Evolutionary conservation across 2,329 filamentous ascomycete genomes (phyloP), one percentile per base, ranked within the genome.

Genomic region (Aspergillus texensis): DNA sequence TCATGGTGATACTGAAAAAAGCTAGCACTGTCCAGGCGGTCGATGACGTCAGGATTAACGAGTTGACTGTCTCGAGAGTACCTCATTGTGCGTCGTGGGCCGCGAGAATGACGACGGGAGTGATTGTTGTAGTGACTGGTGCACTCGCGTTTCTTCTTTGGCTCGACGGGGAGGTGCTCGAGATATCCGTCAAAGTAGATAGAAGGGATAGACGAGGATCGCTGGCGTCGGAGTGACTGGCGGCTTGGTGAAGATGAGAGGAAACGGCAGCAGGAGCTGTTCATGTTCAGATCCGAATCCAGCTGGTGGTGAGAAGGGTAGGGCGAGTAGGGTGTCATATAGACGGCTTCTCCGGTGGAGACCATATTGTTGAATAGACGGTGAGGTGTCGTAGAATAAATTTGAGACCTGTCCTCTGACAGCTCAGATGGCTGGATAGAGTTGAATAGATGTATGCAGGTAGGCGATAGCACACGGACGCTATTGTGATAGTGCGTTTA

Each of bases 1-100:
- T 90, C 92, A 72, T 98, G 94, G 77, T 97, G 94, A 77, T 96
- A 97, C 2, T 84, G 79, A 21, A 84, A 84, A 57, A 86, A 85
- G n/a, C 85, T 77, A 3, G 85, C 81, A 59, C 82, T 84, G 74
- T 97, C 94, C 1, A 98, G 86, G 6, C 83, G 81, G 75, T 97
- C 94, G 71, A 98, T 95, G 10, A 84, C 83, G 76, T 98, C 94
- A 1, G 92, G 86, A 53, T 85, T 86, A 30, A 89, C 86, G 19
- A 74, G 66, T 30, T 67, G 66, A 10, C 74, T 75, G 43, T 70
- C 59, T 0, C 68, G 71, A 2, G 68, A 65, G 60, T 65, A 68
- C 43, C 63, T 62, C 10, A 45, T 46, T 12, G 55, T 60, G 11
- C 65, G 68, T 16, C 64, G 68, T 36, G 62, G 61, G 28, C 62